Evolutionary conservation across 2,329 filamentous ascomycete species (phyloP).

Genomic region (Calonectria hawksworthii): DNA sequence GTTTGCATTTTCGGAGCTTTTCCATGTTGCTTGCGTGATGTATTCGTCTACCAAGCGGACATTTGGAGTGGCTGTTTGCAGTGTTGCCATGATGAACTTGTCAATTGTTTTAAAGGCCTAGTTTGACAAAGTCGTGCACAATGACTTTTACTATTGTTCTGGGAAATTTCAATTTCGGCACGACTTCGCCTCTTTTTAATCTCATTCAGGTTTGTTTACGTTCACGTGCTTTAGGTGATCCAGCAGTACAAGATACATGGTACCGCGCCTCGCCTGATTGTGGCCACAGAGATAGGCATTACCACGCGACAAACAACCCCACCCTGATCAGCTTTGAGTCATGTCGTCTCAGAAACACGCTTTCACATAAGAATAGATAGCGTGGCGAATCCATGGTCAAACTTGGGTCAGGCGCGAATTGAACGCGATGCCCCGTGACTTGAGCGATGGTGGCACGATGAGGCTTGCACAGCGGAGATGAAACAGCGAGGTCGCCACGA

Average conservation of each 20-base stretch:
- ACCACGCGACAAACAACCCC: background rate
- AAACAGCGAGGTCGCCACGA: background rate
- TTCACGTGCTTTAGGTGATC: background rate
- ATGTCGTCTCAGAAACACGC: constrained; percentile 30
- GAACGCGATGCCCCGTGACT: constrained; percentile 43
- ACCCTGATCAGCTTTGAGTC: constrained; percentile 10
- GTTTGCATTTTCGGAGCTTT: constrained; percentile 41
- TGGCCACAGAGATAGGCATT: constrained; percentile 14
- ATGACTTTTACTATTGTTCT: background rate
- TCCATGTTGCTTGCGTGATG: constrained; percentile 40
- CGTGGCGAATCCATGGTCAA: constrained; percentile 11
- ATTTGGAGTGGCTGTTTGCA: constrained; percentile 3
- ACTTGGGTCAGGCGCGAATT: constrained; percentile 27
- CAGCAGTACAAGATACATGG: background rate
- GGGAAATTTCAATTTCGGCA: background rate
- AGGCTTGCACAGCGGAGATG: constrained; percentile 10
- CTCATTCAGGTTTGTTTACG: background rate
- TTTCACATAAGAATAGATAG: constrained; percentile 14
- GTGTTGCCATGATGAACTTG: constrained; percentile 18
- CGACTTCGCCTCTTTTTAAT: background rate
- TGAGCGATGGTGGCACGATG: constrained; percentile 29
- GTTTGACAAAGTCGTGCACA: background rate
- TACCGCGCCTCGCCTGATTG: constrained; percentile 16
- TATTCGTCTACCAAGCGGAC: constrained; percentile 39
- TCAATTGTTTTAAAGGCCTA: background rate